Evolutionary conservation across 805 yeast species (phyloP).

Genomic region (Starmerella vitae): DNA sequence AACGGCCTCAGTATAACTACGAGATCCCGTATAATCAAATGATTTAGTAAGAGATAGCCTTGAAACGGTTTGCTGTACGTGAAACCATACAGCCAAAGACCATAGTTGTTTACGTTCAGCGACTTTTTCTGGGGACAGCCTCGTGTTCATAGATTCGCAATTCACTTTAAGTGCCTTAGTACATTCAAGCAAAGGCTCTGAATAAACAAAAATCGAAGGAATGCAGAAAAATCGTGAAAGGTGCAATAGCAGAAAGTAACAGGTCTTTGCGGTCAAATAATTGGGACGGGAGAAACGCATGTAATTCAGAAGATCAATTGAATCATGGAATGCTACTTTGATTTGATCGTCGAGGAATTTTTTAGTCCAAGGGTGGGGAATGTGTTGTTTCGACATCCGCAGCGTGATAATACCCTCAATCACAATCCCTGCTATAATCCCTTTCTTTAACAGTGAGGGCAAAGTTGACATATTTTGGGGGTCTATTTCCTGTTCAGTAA

Average conservation of each 20-base stretch:
- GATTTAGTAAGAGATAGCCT: not conserved
- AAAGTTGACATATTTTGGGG: not conserved
- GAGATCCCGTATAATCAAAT: not conserved
- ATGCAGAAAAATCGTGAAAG: not conserved
- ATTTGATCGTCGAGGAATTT: not conserved
- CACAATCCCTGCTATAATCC: not conserved
- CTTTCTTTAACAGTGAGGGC: not conserved
- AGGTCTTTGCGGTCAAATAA: not conserved
- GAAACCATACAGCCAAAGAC: not conserved
- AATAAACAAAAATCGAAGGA: not conserved
- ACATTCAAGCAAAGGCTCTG: not conserved
- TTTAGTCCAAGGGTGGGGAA: not conserved
- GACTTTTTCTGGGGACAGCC: not conserved
- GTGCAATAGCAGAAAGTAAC: not conserved
- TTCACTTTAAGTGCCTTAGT: not conserved
- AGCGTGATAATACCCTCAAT: not conserved
- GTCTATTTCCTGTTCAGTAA: not conserved
- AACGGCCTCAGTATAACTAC: not conserved
- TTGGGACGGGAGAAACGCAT: not conserved
- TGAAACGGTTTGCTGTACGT: not conserved
- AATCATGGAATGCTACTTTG: not conserved
- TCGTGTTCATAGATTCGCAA: not conserved
- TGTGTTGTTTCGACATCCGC: not conserved
- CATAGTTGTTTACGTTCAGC: not conserved
- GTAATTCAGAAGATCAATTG: not conserved